A percentile compares a stretch with the other conserved stretches of the same genome.
Evolutionary conservation across 495 filamentous ascomycete species (phyloP).

Genomic region (Xylaria scruposa): DNA sequence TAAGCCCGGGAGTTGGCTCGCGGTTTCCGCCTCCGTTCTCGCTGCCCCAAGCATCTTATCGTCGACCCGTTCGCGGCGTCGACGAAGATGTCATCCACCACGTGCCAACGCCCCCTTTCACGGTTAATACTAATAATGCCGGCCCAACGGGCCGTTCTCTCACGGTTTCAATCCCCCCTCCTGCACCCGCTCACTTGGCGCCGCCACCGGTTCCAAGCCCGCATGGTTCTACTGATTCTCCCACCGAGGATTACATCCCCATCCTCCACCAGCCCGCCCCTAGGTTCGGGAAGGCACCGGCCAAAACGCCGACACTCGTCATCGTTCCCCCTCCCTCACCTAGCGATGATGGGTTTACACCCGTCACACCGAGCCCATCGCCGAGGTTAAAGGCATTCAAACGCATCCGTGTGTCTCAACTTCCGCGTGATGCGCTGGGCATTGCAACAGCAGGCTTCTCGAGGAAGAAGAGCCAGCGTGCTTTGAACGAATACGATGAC

Average conservation of each 20-base stretch:
- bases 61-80: slow-evolving; percentile 32
- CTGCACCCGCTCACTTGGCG: slow-evolving; percentile 10
- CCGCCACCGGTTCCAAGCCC: slow-evolving; percentile 8
- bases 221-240: slow-evolving; percentile 17
- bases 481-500: slow-evolving; percentile 29
- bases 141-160: slow-evolving; percentile 27
- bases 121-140: slow-evolving; percentile 26
- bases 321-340: slow-evolving; percentile 27
- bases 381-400: slow-evolving; percentile 30
- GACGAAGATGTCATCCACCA: slow-evolving; percentile 25
- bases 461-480: slow-evolving; percentile 30
- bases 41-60: slow-evolving; percentile 34
- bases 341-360: slow-evolving; percentile 38
- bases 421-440: slow-evolving; percentile 37
- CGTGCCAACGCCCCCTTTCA: slow-evolving; percentile 28
- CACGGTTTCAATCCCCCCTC: slow-evolving; percentile 24
- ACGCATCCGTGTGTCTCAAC: slow-evolving; percentile 33
- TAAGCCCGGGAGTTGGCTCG: slow-evolving; percentile 27
- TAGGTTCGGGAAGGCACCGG: background rate
- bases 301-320: slow-evolving; percentile 9
- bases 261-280: slow-evolving; percentile 31
- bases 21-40: slow-evolving; percentile 31
- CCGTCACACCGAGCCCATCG: slow-evolving; percentile 36
- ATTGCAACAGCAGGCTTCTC: slow-evolving; percentile 30
- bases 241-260: slow-evolving; percentile 37